phyloP scores from a whole-genome alignment of 441 rosid genomes.

The Erodium chrysanthum region DNA sequence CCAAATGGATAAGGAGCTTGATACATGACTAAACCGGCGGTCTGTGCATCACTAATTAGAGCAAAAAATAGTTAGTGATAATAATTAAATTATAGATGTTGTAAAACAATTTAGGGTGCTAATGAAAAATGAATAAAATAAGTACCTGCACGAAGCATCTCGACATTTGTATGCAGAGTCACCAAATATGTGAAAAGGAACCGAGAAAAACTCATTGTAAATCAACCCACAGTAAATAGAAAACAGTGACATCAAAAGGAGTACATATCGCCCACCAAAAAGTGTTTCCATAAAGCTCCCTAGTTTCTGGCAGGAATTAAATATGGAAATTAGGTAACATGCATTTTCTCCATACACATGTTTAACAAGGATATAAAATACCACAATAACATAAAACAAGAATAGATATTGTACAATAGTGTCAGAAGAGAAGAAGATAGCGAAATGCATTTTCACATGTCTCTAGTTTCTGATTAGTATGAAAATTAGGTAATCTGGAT shows the following conservation, averaged over 20 bases:
- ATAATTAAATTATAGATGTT: neutral
- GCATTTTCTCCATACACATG: neutral
- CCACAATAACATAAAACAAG: neutral
- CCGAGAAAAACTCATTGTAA: slow-evolving; percentile 91
- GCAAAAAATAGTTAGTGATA: neutral
- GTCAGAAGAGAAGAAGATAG: neutral
- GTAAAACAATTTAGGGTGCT: neutral
- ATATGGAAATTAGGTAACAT: neutral
- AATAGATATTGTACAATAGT: too few relatives aligned
- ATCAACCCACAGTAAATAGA: slow-evolving; percentile 83
- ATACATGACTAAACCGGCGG: slow-evolving; percentile 58
- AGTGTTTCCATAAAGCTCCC: slow-evolving; percentile 82
- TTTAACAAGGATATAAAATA: neutral
- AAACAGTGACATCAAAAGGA: slow-evolving; percentile 81
- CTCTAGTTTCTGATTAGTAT: neutral
- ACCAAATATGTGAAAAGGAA: slow-evolving; percentile 70
- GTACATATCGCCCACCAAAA: slow-evolving; percentile 93
- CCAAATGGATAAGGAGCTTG: slow-evolving; percentile 74
- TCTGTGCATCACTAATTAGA: slow-evolving; percentile 60
- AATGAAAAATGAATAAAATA: neutral
- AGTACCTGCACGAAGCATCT: slow-evolving; percentile 75
- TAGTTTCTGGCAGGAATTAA: slow-evolving; percentile 27
- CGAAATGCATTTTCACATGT: neutral
- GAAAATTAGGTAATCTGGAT: neutral
- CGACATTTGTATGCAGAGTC: slow-evolving; percentile 82